phyloP scores from a whole-genome alignment of 2,329 filamentous ascomycete genomes.

The Neopestalotiopsis sp. region DNA sequence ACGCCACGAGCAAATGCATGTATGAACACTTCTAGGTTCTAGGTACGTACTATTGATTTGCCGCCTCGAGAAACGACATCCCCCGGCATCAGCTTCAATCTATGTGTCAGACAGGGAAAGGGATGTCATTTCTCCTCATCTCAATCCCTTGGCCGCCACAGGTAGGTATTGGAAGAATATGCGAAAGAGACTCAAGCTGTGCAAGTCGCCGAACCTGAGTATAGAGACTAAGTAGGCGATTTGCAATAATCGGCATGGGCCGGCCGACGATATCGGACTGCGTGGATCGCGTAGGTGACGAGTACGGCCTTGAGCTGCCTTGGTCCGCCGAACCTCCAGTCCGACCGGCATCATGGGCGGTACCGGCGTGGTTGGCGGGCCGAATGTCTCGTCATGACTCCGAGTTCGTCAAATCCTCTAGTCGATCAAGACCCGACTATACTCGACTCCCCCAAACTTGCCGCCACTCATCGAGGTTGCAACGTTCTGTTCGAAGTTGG shows the following conservation, averaged over 20 bases:
- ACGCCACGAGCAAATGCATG: not conserved
- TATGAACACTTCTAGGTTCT: slow-evolving; percentile 1
- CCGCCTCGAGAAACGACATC: not conserved
- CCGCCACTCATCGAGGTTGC: slow-evolving; percentile 83
- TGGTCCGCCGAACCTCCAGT: not conserved
- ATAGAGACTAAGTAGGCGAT: not conserved
- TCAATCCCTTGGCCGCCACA: not conserved
- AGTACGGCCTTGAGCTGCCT: not conserved
- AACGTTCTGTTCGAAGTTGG: slow-evolving; percentile 92
- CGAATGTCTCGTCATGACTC: slow-evolving; percentile 6
- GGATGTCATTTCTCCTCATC: not conserved
- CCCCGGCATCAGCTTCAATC: not conserved
- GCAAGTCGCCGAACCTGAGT: not conserved
- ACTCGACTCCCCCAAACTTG: slow-evolving; percentile 71
- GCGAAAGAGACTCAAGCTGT: not conserved
- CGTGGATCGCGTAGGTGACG: not conserved
- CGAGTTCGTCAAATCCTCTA: not conserved
- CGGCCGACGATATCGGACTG: not conserved
- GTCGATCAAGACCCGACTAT: slow-evolving; percentile 79
- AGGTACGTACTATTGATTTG: not conserved
- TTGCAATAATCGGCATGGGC: not conserved
- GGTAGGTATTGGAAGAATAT: not conserved
- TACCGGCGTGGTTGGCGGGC: not conserved
- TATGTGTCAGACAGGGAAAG: not conserved
- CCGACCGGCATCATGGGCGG: not conserved